Evolutionary conservation across 2,329 filamentous ascomycete genomes (phyloP).

Genomic region (Penicillium psychrosexuale): DNA sequence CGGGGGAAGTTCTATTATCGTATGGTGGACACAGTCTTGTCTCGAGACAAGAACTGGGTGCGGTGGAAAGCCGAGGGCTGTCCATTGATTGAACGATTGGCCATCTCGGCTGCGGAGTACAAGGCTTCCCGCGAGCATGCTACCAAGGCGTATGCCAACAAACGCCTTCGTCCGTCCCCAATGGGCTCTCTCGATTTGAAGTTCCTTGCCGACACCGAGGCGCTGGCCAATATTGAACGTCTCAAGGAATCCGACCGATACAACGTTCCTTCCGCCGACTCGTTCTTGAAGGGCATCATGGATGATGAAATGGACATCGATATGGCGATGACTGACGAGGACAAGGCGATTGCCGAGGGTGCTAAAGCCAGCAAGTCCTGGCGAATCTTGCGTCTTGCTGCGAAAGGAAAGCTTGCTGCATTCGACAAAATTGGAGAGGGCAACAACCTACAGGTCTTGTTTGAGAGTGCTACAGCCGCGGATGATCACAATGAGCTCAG

Average conservation of each 20-base stretch:
- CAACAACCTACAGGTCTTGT: slow-evolving; percentile 60
- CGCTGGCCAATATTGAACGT: slow-evolving; percentile 61
- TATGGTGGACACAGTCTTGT: slow-evolving; percentile 94
- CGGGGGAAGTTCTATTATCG: slow-evolving; percentile 93
- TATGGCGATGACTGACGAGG: slow-evolving; percentile 66
- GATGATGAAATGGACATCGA: slow-evolving; percentile 82
- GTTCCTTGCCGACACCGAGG: slow-evolving; percentile 69
- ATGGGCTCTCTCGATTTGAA: slow-evolving; percentile 72
- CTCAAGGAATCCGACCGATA: slow-evolving; percentile 66
- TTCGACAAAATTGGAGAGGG: slow-evolving; percentile 89
- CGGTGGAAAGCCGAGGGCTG: slow-evolving; percentile 97
- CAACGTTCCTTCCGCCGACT: slow-evolving; percentile 65
- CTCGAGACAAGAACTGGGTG: slow-evolving; percentile 97
- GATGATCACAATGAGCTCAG: background rate
- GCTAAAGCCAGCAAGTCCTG: slow-evolving; percentile 85
- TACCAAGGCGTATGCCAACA: slow-evolving; percentile 65
- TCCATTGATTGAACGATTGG: slow-evolving; percentile 74
- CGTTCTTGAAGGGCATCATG: slow-evolving; percentile 70
- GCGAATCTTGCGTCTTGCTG: slow-evolving; percentile 79
- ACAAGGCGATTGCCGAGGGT: slow-evolving; percentile 59
- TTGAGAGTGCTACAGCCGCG: slow-evolving; percentile 32
- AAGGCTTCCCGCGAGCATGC: slow-evolving; percentile 65
- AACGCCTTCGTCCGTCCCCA: slow-evolving; percentile 65
- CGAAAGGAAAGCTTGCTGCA: slow-evolving; percentile 66
- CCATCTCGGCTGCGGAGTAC: slow-evolving; percentile 68